Percentiles rank a stretch among this genome's conserved stretches.
Evolutionary conservation across 2,329 filamentous ascomycete genomes (phyloP).

Genomic region (Coniochaeta sp.): DNA sequence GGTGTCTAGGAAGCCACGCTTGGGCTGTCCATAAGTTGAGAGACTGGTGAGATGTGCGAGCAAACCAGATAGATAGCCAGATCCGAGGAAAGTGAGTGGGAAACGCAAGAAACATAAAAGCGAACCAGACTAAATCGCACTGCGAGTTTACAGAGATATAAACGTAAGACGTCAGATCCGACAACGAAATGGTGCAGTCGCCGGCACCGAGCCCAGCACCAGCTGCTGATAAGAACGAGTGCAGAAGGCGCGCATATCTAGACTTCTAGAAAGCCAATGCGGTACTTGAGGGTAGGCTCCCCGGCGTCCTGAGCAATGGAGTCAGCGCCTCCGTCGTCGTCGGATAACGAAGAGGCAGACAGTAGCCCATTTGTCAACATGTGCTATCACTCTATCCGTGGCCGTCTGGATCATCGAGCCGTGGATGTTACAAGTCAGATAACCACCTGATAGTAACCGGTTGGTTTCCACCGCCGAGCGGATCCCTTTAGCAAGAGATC

Average conservation of each 20-base stretch:
- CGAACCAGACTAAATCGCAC: neutral
- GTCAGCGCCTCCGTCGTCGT: neutral
- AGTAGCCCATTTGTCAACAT: neutral
- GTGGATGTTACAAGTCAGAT: neutral
- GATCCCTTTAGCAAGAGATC: neutral
- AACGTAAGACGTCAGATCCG: neutral
- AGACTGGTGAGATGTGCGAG: neutral
- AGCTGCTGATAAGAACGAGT: neutral
- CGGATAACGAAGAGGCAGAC: neutral
- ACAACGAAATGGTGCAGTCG: neutral
- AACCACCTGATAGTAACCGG: neutral
- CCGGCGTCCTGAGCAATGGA: neutral
- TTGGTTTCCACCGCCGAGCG: neutral
- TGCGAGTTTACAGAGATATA: neutral
- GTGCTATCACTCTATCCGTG: neutral
- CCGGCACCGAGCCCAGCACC: neutral
- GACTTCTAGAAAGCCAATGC: neutral
- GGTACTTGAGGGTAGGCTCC: neutral
- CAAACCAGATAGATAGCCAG: neutral
- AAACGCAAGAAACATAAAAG: neutral
- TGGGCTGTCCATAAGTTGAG: neutral
- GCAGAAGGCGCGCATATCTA: neutral
- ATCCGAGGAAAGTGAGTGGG: neutral
- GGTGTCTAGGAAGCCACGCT: neutral
- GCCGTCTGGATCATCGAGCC: neutral